Conservation (phyloP, 2,329 filamentous ascomycete species). For the Diaporthe batatas region DNA sequence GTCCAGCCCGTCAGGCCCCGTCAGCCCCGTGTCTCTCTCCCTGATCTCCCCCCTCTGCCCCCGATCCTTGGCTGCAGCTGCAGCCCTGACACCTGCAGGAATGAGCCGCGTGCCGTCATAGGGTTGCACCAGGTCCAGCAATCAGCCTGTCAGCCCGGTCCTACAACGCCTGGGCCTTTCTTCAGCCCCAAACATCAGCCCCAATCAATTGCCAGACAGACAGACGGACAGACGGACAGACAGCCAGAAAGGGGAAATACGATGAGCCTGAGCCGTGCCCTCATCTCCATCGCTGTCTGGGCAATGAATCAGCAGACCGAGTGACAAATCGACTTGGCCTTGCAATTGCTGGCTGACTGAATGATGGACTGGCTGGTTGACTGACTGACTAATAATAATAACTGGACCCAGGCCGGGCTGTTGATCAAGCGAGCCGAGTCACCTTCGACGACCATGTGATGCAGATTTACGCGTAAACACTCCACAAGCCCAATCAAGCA, state of each 20-base stretch:
- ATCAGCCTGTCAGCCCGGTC: not conserved
- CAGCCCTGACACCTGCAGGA: constrained; percentile 32
- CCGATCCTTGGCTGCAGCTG: constrained; percentile 20
- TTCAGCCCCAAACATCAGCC: not conserved
- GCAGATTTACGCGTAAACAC: not conserved
- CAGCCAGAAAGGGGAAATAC: too few species aligned
- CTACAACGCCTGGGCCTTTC: too few species aligned
- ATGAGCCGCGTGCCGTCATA: constrained; percentile 34
- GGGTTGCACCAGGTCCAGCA: constrained; percentile 15
- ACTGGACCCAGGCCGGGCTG: not conserved
- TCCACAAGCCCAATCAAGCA: not conserved
- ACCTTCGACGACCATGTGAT: not conserved
- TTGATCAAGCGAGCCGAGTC: not conserved
- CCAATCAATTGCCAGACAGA: not conserved
- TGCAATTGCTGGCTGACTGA: too few species aligned
- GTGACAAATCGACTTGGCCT: too few species aligned
- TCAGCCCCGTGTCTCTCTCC: constrained; percentile 11
- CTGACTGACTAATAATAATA: not conserved
- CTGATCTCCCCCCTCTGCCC: not conserved
- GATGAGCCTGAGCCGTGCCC: too few species aligned
- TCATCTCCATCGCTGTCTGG: not conserved
- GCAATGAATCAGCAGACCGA: not conserved
- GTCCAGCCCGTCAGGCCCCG: not conserved
- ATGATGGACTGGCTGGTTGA: not conserved
- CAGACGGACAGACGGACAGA: too few species aligned